Conservation (phyloP, 306 rosid species). For the Ormosia emarginata region DNA sequence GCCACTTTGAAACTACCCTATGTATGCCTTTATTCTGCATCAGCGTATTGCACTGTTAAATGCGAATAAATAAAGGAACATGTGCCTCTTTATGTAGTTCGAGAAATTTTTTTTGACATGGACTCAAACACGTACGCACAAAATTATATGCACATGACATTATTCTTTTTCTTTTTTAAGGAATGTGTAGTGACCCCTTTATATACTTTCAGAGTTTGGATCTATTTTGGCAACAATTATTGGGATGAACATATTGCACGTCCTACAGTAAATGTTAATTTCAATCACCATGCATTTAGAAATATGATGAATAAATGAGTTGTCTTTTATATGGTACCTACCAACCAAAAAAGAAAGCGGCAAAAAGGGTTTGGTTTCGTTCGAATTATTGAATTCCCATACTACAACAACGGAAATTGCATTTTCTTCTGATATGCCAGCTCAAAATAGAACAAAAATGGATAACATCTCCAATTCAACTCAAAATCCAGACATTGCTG, state of each 20-base stretch:
- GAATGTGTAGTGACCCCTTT: neutral
- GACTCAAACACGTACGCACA: neutral
- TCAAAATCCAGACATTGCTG: neutral
- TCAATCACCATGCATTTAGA: neutral
- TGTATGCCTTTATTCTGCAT: neutral
- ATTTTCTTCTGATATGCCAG: neutral
- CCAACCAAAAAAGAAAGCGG: neutral
- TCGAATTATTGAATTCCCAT: neutral
- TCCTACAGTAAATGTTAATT: neutral
- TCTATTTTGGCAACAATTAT: neutral
- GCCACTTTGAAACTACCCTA: neutral
- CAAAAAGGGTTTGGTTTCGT: neutral
- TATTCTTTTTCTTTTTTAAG: neutral
- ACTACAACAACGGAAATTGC: neutral
- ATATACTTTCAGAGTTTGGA: neutral
- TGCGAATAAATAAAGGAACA: neutral
- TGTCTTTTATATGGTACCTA: neutral
- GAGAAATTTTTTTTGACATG: neutral
- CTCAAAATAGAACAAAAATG: neutral
- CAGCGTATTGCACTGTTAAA: neutral
- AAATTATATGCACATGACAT: slow-evolving; percentile 7
- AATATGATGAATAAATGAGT: neutral
- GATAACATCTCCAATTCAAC: neutral
- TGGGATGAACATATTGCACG: neutral
- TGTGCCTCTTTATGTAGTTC: neutral